A percentile compares a stretch with the other conserved stretches of the same genome.
Evolutionary conservation across 352 stramenopile genomes (phyloP).

Genomic region (Globisporangium irregulare): DNA sequence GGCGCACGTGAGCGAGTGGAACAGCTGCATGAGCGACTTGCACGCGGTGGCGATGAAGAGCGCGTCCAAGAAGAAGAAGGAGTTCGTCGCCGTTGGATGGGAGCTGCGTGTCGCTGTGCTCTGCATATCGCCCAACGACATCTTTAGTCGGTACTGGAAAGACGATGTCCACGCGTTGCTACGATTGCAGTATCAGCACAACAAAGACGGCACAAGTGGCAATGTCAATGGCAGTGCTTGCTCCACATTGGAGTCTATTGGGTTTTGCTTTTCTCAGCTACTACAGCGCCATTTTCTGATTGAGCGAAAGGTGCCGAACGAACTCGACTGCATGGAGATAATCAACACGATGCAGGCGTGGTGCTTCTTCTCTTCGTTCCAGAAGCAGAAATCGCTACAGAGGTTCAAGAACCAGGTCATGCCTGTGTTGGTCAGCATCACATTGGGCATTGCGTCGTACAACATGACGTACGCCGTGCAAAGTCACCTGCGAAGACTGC

Average conservation of each 20-base stretch:
- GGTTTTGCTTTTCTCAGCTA: constrained; percentile 30
- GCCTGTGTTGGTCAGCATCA: constrained; percentile 46
- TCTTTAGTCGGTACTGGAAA: constrained; percentile 73
- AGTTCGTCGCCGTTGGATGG: constrained; percentile 42
- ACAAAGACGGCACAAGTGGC: constrained; percentile 44
- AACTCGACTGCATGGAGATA: constrained; percentile 73
- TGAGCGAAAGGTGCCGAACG: constrained; percentile 36
- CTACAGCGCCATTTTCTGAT: constrained; percentile 47
- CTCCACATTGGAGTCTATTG: constrained; percentile 29
- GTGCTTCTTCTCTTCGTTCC: constrained; percentile 65
- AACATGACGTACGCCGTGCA: constrained; percentile 70
- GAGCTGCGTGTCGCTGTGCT: constrained; percentile 48
- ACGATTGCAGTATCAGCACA: constrained; percentile 61
- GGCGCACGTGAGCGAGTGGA: constrained; percentile 55
- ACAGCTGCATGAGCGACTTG: constrained; percentile 51
- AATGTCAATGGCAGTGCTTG: constrained; percentile 6
- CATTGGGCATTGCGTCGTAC: constrained; percentile 56
- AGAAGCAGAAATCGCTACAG: constrained; percentile 35
- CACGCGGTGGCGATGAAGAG: constrained; percentile 50
- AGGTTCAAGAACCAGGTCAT: constrained; percentile 36
- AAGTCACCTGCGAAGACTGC: constrained; percentile 57
- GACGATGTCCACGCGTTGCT: constrained; percentile 57
- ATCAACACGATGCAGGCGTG: constrained; percentile 81
- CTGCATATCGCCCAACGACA: constrained; percentile 47
- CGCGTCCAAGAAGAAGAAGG: constrained; percentile 34